These are phyloP conservation scores for Penicillium sp. DNA, from an alignment of 2,329 filamentous ascomycete genomes.

Conservation along the genomic window DNA sequence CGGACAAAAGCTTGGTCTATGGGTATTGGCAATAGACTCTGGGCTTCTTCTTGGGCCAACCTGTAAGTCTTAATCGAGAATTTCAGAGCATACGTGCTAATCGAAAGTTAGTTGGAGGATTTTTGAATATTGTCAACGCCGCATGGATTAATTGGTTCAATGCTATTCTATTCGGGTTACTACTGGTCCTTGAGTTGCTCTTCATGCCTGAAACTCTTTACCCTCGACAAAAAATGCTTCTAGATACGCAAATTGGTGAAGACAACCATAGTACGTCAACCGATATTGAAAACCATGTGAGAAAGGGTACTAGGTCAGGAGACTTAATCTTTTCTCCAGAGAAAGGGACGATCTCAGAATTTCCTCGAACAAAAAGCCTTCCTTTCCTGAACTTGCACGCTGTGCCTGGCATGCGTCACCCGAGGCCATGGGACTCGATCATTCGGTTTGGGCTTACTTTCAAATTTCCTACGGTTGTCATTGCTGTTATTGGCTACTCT, in stretches of 20 bases:
- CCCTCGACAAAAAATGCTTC: conserved; percentile 56
- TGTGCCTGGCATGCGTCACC: conserved; percentile 57
- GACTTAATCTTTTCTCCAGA: no score
- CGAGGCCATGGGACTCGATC: conserved; percentile 53
- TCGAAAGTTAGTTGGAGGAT: conserved; percentile 52
- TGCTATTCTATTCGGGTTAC: conserved; percentile 56
- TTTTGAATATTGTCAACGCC: conserved; percentile 53
- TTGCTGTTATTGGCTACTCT: conserved; percentile 55
- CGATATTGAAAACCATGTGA: no score
- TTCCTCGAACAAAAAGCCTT: conserved; percentile 48
- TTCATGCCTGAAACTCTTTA: conserved; percentile 63
- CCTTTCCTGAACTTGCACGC: conserved; percentile 52
- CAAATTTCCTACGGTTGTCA: conserved; percentile 50
- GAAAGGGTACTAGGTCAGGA: no score
- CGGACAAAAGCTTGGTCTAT: conserved; percentile 60
- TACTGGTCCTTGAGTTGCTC: conserved; percentile 54
- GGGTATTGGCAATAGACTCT: conserved; percentile 61
- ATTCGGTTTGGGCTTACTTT: conserved; percentile 54
- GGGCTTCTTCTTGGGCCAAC: conserved; percentile 56
- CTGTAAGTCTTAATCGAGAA: conserved; percentile 34
- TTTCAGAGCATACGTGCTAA: neutral
- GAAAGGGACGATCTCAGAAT: no score
- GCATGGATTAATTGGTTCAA: conserved; percentile 61
- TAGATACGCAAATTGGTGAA: no score
- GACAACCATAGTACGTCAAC: no score